These are phyloP conservation scores for Suhomyces yuchorum DNA, from an alignment of 1,139 yeast genomes.

Conservation along the genomic window DNA sequence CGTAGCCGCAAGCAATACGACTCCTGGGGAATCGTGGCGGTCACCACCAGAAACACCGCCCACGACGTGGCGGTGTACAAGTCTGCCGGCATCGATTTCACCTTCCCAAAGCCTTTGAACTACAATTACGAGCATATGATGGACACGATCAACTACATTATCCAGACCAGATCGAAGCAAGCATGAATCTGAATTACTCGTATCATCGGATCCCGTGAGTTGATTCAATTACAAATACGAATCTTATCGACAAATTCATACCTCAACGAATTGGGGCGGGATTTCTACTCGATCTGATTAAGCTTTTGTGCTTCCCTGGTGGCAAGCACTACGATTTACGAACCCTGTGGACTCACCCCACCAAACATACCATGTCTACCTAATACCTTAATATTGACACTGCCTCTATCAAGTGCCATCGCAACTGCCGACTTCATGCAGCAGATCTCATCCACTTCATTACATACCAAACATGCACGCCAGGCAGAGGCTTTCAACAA, in stretches of 20 bases:
- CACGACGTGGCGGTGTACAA: constrained; percentile 35
- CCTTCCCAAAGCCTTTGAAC: constrained; percentile 46
- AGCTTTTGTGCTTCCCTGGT: constrained; percentile 5
- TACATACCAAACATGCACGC: neutral
- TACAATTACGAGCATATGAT: constrained; percentile 22
- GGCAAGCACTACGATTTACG: constrained; percentile 4
- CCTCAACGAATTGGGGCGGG: neutral
- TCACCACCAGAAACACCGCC: constrained; percentile 37
- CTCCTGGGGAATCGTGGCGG: constrained; percentile 43
- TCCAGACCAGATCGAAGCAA: constrained; percentile 12
- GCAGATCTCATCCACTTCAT: neutral
- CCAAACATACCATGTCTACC: neutral
- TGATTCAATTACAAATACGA: too few relatives aligned
- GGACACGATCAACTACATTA: constrained; percentile 22
- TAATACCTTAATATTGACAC: neutral
- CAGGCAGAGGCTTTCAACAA: neutral
- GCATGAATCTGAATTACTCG: neutral
- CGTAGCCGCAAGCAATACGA: constrained; percentile 20
- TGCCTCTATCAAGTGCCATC: neutral
- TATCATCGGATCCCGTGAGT: neutral
- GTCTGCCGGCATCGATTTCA: constrained; percentile 42
- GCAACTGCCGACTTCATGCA: neutral
- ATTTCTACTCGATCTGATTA: neutral
- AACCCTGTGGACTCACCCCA: neutral
- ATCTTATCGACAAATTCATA: too few relatives aligned